Evolutionary conservation across 2,329 filamentous ascomycete genomes (phyloP), one percentile per base, ranked within the genome.

Genomic region (Ustulina deusta): DNA sequence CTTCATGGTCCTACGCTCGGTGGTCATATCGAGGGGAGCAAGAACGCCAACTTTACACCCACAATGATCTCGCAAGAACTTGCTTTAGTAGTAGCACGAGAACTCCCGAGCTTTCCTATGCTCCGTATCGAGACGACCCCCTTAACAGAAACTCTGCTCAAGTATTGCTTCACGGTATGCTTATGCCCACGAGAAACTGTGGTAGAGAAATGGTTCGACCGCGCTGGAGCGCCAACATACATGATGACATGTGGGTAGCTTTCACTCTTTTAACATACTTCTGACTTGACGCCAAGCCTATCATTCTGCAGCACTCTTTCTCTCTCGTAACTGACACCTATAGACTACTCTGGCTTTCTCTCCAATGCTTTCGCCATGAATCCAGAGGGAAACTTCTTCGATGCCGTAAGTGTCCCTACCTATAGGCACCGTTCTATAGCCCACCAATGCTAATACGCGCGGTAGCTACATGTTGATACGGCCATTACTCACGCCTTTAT

Each of bases 361-460:
- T 75, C 76, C 11, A 74, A 77, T 49, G 74, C 75, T 11, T 77
- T 78, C 49, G 74, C 77, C 20, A 78, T 78, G 76, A 78, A 78
- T 32, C 77, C 77, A 1, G 66, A 74, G 38, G 77, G 77, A 9
- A 73, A 77, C 27, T 76, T 75, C 69, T 70, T 78, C 40, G 74
- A 76, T 54, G 74, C 74, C 49, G 77, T 78, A 55, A 73, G 74
- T 72, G 36, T 36, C 34, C 13, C 40, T 62, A 61, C 6, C 6
- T 15, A 1, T 48, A n/a, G 27, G 17, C 17, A 36, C 29, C 4
- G 6, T 11, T 36, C 44, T 42, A 11, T 29, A 22, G 38, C 38
- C 7, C 7, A n/a, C 34, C 20, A 17, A 63, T 48, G 38, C 61
- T 74, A 63, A 72, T 32, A 48, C 22, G 15, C 25, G 17, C 42